Base-by-base conservation (phyloP, 1,139 yeast genomes). In the Saccharomyces hybrid region DNA sequence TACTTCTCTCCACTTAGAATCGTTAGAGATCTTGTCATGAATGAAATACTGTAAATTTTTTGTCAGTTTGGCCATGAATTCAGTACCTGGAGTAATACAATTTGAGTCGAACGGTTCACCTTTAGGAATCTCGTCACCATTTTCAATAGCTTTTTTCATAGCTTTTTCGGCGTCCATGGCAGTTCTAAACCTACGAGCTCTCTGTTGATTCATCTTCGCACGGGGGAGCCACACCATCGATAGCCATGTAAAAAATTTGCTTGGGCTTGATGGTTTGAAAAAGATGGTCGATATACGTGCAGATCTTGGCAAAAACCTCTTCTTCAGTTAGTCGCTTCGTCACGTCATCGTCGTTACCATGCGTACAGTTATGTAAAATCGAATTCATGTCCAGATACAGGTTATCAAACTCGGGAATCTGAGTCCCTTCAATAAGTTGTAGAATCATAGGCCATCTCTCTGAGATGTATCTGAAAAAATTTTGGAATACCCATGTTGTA, bases 361-460 rank as follows among this genome's bases (percentile, higher is more conserved):
- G 97, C 14, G 96, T 90, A 76, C 96, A 87, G 21, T 86, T 89
- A 73, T 95, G 99, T 64, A 95, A 76, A 73, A 95, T 93, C 48
- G 98, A 90, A 74, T 93, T 93, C 99, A 93, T 93, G 75, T 93
- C 99, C 64, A 93, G 81, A 67, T 93, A 93, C 61, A 93, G 76
- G 67, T 91, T 93, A 72, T 95, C 99, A 71, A 89, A 95, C 70
- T 91, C 98, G 12, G 97, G 95, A 58, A 91, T 83, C 64, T 88
- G 90, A 57, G 80, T 78, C 54, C 87, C 95, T 65, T 88, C 95
- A 62, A 93, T 83, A 68, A 85, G 76, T 72, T 90, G 96, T 12
- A 96, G 86, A 62, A 93, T 90, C 76, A 87, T 78, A 38, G 99
- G 99, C 98, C 98, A 95, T 83, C 99, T 84, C 75, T 95, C 99